Evolutionary conservation across 352 stramenopile genomes (phyloP).

Genomic region (Phytophthora constricta): DNA sequence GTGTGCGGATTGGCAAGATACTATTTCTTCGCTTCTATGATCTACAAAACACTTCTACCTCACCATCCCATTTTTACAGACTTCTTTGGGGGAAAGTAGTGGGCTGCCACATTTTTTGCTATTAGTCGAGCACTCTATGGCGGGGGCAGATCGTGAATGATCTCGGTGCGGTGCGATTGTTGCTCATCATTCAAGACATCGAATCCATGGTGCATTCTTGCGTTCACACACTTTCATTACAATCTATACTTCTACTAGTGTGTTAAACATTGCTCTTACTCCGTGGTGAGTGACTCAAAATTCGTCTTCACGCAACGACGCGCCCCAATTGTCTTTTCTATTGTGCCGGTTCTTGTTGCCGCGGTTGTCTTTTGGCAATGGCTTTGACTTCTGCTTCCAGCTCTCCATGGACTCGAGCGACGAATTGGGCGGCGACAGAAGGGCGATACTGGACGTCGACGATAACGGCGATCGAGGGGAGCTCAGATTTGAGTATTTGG

Average conservation of each 20-base stretch:
- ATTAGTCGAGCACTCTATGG: background rate
- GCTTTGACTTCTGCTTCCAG: constrained; percentile 35
- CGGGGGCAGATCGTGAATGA: background rate
- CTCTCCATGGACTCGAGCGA: constrained; percentile 40
- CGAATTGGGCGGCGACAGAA: constrained; percentile 53
- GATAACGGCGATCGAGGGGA: constrained; percentile 67
- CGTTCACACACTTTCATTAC: constrained; percentile 19
- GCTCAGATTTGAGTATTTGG: constrained; percentile 51
- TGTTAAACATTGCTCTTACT: background rate
- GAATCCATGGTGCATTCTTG: background rate
- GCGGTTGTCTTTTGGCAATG: constrained; percentile 14
- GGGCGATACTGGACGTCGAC: constrained; percentile 63
- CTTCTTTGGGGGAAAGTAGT: background rate
- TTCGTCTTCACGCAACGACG: constrained; percentile 39
- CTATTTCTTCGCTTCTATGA: too few species aligned
- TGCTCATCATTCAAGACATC: background rate
- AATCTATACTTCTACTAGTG: constrained; percentile 25
- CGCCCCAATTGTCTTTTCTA: constrained; percentile 41
- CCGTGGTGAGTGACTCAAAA: constrained; percentile 20
- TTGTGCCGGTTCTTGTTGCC: constrained; percentile 25
- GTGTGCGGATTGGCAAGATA: too few species aligned
- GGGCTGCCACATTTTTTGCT: background rate
- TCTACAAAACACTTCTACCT: background rate
- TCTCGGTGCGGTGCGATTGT: background rate
- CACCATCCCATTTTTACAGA: background rate